Evolutionary conservation across 208 protist genomes (phyloP).

Genomic region (Tritrichomonas musculus): DNA sequence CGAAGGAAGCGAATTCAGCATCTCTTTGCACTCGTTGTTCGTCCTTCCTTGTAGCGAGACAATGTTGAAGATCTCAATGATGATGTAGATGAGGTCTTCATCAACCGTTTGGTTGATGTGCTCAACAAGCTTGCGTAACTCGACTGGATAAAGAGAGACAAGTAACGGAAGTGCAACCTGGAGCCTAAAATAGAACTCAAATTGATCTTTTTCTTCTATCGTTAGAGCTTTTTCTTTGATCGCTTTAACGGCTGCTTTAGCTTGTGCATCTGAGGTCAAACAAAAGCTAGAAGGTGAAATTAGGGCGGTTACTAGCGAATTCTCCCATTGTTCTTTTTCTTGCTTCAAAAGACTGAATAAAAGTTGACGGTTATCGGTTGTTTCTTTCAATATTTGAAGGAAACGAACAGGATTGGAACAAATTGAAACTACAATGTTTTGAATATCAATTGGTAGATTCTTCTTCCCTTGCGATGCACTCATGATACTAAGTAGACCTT

Average conservation of each 20-base stretch:
- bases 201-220: neutral
- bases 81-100: neutral
- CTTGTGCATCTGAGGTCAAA: neutral
- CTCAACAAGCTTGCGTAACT: neutral
- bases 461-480: neutral
- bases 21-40: neutral
- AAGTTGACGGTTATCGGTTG: neutral
- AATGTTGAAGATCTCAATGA: neutral
- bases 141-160: neutral
- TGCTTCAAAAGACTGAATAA: neutral
- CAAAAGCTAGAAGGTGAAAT: neutral
- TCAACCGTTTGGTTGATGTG: neutral
- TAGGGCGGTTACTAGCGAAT: neutral
- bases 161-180: neutral
- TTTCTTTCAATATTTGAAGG: neutral
- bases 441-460: neutral
- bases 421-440: neutral
- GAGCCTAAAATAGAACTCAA: neutral
- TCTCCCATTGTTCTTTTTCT: neutral
- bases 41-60: neutral
- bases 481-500: neutral
- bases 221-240: neutral
- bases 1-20: neutral
- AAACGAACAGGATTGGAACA: slow-evolving; percentile 2
- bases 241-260: neutral